Evolutionary conservation across 2,329 filamentous ascomycete species (phyloP).

Genomic region (Penicillium concentricum): DNA sequence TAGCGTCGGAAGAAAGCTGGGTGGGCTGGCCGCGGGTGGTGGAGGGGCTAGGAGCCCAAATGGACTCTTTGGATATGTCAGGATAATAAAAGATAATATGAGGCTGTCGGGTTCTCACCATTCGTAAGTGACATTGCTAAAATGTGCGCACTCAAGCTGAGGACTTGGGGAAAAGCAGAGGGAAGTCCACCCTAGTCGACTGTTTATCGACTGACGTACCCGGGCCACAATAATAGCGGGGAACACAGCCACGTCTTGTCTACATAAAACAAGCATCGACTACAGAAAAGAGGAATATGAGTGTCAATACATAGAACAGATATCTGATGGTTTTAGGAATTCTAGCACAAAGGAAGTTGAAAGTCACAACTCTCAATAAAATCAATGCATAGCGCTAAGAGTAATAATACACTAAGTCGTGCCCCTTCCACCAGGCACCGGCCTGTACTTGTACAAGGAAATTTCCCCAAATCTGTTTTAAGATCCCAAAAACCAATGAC

Average conservation of each 20-base stretch:
- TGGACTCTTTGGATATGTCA: constrained; percentile 54
- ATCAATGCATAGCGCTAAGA: constrained; percentile 19
- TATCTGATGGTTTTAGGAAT: background rate
- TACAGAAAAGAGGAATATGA: background rate
- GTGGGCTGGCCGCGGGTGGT: constrained; percentile 86
- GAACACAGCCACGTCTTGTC: constrained; percentile 7
- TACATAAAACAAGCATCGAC: background rate
- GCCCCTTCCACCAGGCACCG: constrained; percentile 8
- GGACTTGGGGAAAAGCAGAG: constrained; percentile 1
- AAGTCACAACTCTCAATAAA: background rate
- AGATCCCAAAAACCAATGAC: background rate
- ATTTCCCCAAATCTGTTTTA: background rate
- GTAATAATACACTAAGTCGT: constrained; percentile 24
- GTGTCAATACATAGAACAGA: background rate
- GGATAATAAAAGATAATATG: background rate
- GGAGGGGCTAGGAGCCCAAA: constrained; percentile 80
- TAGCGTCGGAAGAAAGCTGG: constrained; percentile 80
- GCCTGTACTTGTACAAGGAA: constrained; percentile 19
- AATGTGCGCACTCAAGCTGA: constrained; percentile 9
- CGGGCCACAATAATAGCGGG: constrained; percentile 16
- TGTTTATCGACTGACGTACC: constrained; percentile 25
- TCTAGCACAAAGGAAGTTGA: background rate
- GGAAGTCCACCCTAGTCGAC: background rate
- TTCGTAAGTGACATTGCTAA: constrained; percentile 46
- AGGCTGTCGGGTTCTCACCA: constrained; percentile 30